Percentiles rank a stretch among this genome's conserved stretches.
Evolutionary conservation across 108 stramenopile genomes (phyloP).

Genomic region (Heterococcus sp.): DNA sequence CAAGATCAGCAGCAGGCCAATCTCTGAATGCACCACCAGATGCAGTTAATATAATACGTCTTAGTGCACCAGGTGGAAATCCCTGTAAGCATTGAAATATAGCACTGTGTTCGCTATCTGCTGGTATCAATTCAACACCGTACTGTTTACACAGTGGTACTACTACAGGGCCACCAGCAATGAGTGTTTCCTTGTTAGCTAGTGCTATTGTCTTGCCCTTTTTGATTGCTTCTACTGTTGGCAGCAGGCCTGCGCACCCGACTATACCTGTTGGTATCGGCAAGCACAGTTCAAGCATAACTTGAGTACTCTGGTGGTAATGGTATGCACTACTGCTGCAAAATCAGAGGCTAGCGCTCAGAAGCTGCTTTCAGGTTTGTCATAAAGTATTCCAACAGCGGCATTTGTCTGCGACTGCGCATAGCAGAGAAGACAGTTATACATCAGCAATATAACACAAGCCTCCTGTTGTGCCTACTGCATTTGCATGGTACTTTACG

Average conservation of each 20-base stretch:
- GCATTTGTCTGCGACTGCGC: too few relatives aligned
- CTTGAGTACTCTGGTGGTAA: too few relatives aligned
- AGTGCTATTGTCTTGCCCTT: conserved; percentile 87
- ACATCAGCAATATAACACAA: too few relatives aligned
- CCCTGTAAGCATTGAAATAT: conserved; percentile 92
- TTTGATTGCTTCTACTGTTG: conserved; percentile 87
- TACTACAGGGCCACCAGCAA: conserved; percentile 89
- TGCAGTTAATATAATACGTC: conserved; percentile 87
- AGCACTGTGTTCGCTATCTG: conserved; percentile 88
- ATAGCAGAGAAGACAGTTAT: too few relatives aligned
- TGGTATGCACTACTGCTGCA: too few relatives aligned
- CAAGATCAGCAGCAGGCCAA: conserved; percentile 82
- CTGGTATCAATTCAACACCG: conserved; percentile 92
- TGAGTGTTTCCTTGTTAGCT: conserved; percentile 97
- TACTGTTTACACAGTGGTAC: conserved; percentile 84
- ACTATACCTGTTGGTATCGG: conserved; percentile 97
- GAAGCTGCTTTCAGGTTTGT: too few relatives aligned
- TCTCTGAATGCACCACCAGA: conserved; percentile 94
- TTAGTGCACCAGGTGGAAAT: conserved; percentile 78
- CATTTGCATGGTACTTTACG: too few relatives aligned
- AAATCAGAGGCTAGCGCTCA: too few relatives aligned
- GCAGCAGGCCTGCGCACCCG: conserved; percentile 85
- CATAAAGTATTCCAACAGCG: too few relatives aligned
- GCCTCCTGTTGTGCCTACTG: too few relatives aligned
- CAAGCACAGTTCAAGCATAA: too few relatives aligned